phyloP scores from a whole-genome alignment of 1,139 yeast genomes.

The Magnusiomyces suaveolens region DNA sequence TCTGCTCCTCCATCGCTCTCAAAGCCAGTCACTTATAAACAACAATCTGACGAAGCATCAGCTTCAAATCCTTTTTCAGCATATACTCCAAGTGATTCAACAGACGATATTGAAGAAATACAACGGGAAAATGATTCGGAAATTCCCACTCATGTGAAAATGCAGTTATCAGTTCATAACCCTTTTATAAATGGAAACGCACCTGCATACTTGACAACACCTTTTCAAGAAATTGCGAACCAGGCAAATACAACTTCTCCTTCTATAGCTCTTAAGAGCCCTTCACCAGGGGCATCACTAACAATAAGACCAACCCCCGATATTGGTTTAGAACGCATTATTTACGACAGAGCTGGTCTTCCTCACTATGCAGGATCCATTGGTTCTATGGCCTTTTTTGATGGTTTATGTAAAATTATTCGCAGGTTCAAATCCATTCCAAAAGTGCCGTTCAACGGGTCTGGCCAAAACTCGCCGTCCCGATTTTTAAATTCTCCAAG shows the following conservation, averaged over 20 bases:
- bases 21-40: background rate
- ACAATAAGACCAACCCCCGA: conserved; percentile 9
- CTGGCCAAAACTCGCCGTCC: too few species aligned
- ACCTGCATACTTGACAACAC: background rate
- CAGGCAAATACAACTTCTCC: background rate
- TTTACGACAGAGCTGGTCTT: conserved; percentile 14
- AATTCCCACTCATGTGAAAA: background rate
- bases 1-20: background rate
- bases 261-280: background rate
- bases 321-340: conserved; percentile 13
- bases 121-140: background rate
- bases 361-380: conserved; percentile 15
- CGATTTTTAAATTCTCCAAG: background rate
- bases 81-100: too few species aligned
- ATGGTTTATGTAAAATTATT: conserved; percentile 14
- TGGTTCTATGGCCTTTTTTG: conserved; percentile 16
- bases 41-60: too few species aligned
- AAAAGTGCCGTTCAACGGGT: background rate
- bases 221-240: background rate
- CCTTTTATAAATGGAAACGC: background rate
- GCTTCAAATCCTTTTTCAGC: too few species aligned
- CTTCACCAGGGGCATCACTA: background rate
- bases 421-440: conserved; percentile 4
- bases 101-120: background rate
- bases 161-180: background rate